These are phyloP conservation scores for Lactarius quietus DNA, from an alignment of 768 basidiomycete species.

Conservation along the genomic window DNA sequence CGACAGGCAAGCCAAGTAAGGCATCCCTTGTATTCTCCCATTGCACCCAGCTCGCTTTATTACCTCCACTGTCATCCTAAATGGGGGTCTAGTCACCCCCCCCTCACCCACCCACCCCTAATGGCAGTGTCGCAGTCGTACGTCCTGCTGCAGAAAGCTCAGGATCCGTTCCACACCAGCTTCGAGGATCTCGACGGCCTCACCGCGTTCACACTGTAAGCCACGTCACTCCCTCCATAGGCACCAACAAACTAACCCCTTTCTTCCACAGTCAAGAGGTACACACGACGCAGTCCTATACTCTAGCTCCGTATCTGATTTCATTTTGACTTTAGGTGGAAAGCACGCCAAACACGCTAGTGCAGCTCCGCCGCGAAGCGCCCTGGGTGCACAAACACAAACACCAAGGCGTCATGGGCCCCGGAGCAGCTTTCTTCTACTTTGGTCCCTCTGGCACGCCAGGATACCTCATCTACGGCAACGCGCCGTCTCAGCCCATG, in stretches of 20 bases:
- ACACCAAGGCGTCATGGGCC: conserved; percentile 73
- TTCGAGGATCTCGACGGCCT: conserved; percentile 64
- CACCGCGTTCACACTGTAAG: conserved; percentile 67
- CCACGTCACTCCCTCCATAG: conserved; percentile 3
- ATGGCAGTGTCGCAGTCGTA: conserved; percentile 39
- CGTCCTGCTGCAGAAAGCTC: conserved; percentile 61
- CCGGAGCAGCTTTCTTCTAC: conserved; percentile 71
- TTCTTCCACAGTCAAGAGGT: conserved; percentile 23
- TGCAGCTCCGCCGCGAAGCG: conserved; percentile 60
- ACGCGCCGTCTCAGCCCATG: conserved; percentile 56
- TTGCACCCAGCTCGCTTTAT: conserved; percentile 9
- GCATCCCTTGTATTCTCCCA: conserved; percentile 25
- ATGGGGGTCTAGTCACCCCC: neutral
- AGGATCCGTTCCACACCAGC: conserved; percentile 54
- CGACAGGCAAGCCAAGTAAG: conserved; percentile 17
- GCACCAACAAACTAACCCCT: neutral
- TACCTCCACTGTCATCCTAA: neutral
- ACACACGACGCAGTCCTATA: neutral
- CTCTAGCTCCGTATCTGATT: neutral
- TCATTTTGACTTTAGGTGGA: conserved; percentile 42
- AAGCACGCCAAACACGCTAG: conserved; percentile 55
- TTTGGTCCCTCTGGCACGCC: conserved; percentile 61
- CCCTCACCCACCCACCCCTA: conserved; percentile 16
- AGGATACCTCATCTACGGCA: conserved; percentile 69
- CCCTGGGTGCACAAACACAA: conserved; percentile 66